Evolutionary conservation across 139 green algal genomes (phyloP), one percentile per base, ranked within the genome.

Genomic region (Micromonas commoda): DNA sequence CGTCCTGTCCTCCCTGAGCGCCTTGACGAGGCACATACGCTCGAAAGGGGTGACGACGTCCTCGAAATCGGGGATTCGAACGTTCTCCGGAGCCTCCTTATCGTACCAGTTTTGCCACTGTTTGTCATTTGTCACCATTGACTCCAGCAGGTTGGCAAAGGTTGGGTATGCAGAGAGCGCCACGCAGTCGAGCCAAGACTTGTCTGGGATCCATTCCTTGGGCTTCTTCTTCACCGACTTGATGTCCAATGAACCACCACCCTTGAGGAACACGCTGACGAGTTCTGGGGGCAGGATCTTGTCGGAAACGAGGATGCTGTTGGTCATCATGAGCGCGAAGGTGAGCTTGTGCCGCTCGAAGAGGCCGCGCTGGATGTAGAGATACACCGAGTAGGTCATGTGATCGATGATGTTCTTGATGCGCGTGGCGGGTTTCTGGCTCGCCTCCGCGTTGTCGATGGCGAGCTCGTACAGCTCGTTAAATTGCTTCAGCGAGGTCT

Each of bases 251-350:
- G 80, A 84, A 20, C 93, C 83, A 72, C 94, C 93, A 72, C 91
- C 91, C 81, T 95, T 95, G 61, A 94, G 80, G 83, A 96, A 95
- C 81, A 96, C 95, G 77, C 93, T 86, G 2, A 96, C 81, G 35
- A 90, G 77, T 61, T 84, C 64, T 23, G 68, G 39, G 76, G 92
- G 83, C 20, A 92, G 67, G n/a, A 84, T 71, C 0, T 74, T 80
- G 20, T 88, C 85, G 64, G 76, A 88, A 38, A 93, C 87, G 71
- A 91, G 74, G 20, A 94, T 88, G 76, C 92, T 93, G 77, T 89
- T 81, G 0, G 88, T 88, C 87, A 96, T 92, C 83, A 91, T 82
- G 82, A 94, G 91, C 34, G 79, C 86, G 71, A 94, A 86, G 84
- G 91, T 90, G 3, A 94, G 86, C 86, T 94, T 94, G 83, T 94